Base-by-base conservation (phyloP, 2,329 filamentous ascomycete genomes). In the Trematosphaeria pertusa region DNA sequence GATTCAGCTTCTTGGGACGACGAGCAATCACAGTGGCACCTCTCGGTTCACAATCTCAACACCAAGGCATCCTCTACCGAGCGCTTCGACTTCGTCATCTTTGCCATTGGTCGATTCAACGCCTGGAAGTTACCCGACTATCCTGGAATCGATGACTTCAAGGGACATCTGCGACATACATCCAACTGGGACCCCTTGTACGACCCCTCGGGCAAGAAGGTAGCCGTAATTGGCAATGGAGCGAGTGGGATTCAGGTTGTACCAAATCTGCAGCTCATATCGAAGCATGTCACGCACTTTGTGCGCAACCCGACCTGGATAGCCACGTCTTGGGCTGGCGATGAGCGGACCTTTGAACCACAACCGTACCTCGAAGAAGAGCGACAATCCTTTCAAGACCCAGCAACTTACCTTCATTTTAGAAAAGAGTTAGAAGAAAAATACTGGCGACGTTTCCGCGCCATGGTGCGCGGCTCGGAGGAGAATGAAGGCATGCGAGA, bases 171-270 rank as follows among this genome's bases (percentile, higher is more conserved):
- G 3, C 40, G 62, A 32, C 67, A 70, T 28, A 64, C 64, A 1
- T 64, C 66, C 2, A 62, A 65, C 12, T 70, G 65, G 67, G 63
- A 67, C 26, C 39, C 37, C 12, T 50, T 65, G 0, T 81, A 73
- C 66, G 84, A 76, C 65, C 75, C 85, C 50, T 74, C 75, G 0
- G 75, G 74, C 50, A 87, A 87, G 61, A 76, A 76, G 8, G 77
- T 82, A 36, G 85, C 80, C 6, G 78, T 87, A 43, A 82, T 88
- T 35, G 85, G 85, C 10, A 87, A 84, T 0, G 85, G 85, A 5
- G 81, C 84, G 0, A 82, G 81, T 0, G 85, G 84, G 0, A 80
- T 87, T 1, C 85, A 87, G 55, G 78, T 86, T 39, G 76, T 80
- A 1, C 85, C 88, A 44, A 82, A 81, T 31, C 78, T 81, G 70